A percentile compares a stretch with the other conserved stretches of the same genome.
These are phyloP conservation scores for Orobanche coerulescens DNA, from an alignment of 257 asterid species.

Conservation along the genomic window DNA sequence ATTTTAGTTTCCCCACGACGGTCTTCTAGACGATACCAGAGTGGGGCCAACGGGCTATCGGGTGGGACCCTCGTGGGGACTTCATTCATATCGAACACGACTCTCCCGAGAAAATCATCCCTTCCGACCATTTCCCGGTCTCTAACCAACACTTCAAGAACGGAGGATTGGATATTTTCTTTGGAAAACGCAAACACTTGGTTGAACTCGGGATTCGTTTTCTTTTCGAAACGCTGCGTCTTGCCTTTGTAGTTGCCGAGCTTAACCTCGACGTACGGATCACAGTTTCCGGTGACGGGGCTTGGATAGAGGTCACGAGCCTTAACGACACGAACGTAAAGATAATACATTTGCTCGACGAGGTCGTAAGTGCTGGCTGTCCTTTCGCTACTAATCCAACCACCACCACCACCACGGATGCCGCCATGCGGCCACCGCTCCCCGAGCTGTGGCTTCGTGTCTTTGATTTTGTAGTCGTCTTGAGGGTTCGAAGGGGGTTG, in stretches of 20 bases:
- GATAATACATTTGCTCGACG: conserved; percentile 76
- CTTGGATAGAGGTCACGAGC: conserved; percentile 56
- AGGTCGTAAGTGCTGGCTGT: conserved; percentile 68
- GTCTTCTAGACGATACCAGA: conserved; percentile 66
- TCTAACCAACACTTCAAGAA: conserved; percentile 46
- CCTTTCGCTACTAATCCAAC: conserved; percentile 55
- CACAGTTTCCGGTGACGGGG: conserved; percentile 56
- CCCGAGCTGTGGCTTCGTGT: conserved; percentile 64
- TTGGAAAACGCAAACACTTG: conserved; percentile 68
- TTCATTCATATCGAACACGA: conserved; percentile 63
- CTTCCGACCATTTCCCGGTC: conserved; percentile 51
- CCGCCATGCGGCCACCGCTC: conserved; percentile 79
- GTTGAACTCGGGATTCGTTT: conserved; percentile 48
- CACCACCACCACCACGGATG: conserved; percentile 52
- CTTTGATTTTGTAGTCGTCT: conserved; percentile 57
- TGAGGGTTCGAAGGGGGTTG: conserved; percentile 23
- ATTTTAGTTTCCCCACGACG: conserved; percentile 34
- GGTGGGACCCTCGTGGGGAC: conserved; percentile 74
- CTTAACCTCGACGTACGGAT: conserved; percentile 73
- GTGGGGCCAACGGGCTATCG: conserved; percentile 75
- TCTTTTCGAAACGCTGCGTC: conserved; percentile 57
- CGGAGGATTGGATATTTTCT: conserved; percentile 58
- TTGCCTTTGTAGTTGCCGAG: conserved; percentile 69
- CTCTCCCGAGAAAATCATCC: conserved; percentile 54
- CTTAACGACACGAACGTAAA: conserved; percentile 70